Evolutionary conservation across 768 basidiomycete species (phyloP), one percentile per base, ranked within the genome.

Genomic region (Tulasnella sp.): DNA sequence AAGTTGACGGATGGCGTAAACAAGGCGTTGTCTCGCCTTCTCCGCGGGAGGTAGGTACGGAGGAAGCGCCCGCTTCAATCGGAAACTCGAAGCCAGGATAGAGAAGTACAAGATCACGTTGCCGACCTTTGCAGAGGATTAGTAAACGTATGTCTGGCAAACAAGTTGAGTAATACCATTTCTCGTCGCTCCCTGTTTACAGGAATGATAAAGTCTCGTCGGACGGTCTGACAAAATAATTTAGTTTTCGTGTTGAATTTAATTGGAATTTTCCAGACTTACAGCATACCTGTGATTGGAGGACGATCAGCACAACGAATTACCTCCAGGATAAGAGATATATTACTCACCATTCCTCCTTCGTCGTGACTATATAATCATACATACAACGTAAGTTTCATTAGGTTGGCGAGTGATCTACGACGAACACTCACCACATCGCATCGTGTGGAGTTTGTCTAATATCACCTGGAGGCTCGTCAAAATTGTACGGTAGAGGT

Each of bases 1-100:
- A 10, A 98, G 87, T 57, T 87, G 87, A 40, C 94, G 86, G 80
- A 99, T 94, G 1, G 93, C 93, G 20, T 90, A 88, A 13, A 98
- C 95, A 83, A 99, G 85, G 10, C 90, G 89, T 75, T 91, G 88
- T 73, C 97, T 89, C 0, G 95, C 89, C 80, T 91, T 88, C 82
- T 97, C 96, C 0, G 93, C 97, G 0, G 96, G 96, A 3, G 98
- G 98, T 0, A 99, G 88, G 83, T 96, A 98, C 0, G 98, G 95
- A 0, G 98, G 96, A n/a, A 99, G 86, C 1, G 98, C 98, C 6
- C 94, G 91, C 82, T 97, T 97, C 57, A 94, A 86, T 23, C 90
- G 87, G 83, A 96, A 93, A 0, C 92, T 91, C 1, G 92, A 89
- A 4, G 93, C 90, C 40, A 96, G 86, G 0, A 89, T 90, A 0